Conservation (phyloP, 352 stramenopile species). For the Phytophthora sp. region DNA sequence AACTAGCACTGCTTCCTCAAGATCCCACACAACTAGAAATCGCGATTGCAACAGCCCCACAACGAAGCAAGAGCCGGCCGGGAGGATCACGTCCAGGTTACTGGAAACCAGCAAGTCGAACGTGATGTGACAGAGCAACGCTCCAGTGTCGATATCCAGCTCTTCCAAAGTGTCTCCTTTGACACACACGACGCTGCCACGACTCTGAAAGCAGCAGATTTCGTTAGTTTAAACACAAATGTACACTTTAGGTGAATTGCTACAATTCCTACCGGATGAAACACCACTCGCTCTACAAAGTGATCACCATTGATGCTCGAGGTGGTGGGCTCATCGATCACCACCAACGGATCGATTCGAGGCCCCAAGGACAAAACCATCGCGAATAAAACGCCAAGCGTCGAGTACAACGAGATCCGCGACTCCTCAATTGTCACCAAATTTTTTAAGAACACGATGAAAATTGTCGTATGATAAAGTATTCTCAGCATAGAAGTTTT, state of each 20-base stretch:
- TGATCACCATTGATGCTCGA: conserved; percentile 12
- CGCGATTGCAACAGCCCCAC: conserved; percentile 63
- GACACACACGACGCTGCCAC: conserved; percentile 57
- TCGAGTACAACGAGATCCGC: conserved; percentile 10
- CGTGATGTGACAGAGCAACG: conserved; percentile 57
- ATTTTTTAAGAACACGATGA: conserved; percentile 12
- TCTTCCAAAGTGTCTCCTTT: conserved; percentile 66
- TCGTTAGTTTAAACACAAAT: conserved; percentile 11
- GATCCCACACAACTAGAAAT: conserved; percentile 68
- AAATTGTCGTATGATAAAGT: too few relatives aligned
- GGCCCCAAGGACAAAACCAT: conserved; percentile 35
- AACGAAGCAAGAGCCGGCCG: conserved; percentile 52
- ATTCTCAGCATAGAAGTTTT: too few relatives aligned
- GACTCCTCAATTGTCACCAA: conserved; percentile 28
- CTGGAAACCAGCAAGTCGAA: conserved; percentile 65
- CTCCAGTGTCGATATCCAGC: conserved; percentile 60
- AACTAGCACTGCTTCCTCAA: conserved; percentile 64
- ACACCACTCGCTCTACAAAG: conserved; percentile 36
- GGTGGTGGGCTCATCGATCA: conserved; percentile 32
- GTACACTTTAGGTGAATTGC: background rate
- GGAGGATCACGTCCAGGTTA: conserved; percentile 56
- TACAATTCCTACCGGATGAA: conserved; percentile 37
- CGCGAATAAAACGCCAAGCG: conserved; percentile 13
- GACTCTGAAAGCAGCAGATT: conserved; percentile 31
- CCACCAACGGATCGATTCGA: conserved; percentile 30